Base-by-base conservation (phyloP, 2,329 filamentous ascomycete species). In the Didymella glomerata region DNA sequence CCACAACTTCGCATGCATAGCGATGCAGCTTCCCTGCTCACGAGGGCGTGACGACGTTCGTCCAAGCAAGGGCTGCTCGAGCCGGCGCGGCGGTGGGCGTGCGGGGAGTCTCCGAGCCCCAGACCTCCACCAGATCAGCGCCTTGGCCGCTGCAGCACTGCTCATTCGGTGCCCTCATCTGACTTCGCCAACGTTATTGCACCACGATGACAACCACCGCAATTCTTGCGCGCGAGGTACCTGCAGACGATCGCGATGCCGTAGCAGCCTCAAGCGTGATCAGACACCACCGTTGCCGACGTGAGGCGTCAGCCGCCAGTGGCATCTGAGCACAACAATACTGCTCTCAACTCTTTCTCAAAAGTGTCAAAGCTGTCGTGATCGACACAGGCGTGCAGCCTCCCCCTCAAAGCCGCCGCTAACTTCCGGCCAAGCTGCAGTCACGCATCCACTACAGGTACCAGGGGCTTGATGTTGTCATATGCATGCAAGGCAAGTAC, bases 331-430 rank as follows among this genome's bases (percentile, higher is more conserved):
- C 11, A 38, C 28, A 16, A 45, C 30, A 25, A 46, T 60, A 47
- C 40, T 49, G 44, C 40, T 20, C 48, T 18, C 42, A 45, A 46
- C 36, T 38, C 49, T 41, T 24, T 28, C 55, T 25, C 22, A 49
- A 49, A 54, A 47, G 22, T 27, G 6, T 52, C 50, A 52, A 25
- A 48, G 45, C 52, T 63, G 62, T 53, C 42, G 30, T 66, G 70
- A 72, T 73, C 66, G 62, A 60, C 68, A 50, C 49, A 54, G 64
- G 63, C 62, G 54, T 60, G 52, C 69, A 71, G 71, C 69, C 68
- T 72, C 68, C 62, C 55, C 55, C 45, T 49, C 16, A 24, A 36
- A 49, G 28, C 69, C 67, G 67, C 67, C 61, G 66, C 69, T 72
- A 71, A 52, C 54, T 56, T 11, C 60, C 57, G 62, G 57, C 65